Evolutionary conservation across 306 rosid species (phyloP), one percentile per base, ranked within the genome.

Genomic region (Gastrolobium villosum): DNA sequence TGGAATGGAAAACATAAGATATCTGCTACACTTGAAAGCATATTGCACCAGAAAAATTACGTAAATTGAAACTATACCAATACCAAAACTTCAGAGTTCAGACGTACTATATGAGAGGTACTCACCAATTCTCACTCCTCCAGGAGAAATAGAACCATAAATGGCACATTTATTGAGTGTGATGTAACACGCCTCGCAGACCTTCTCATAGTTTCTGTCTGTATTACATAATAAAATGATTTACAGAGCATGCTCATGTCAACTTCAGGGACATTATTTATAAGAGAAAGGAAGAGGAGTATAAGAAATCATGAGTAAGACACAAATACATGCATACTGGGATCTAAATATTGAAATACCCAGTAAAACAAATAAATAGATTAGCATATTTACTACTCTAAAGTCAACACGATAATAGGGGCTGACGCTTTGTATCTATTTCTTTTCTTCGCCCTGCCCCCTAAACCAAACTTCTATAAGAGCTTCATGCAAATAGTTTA

Each of bases 111-210:
- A 65, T 6, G 44, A 56, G 59, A 68, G 65, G 37, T 62, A 82
- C 98, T 86, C 74, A 92, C 96, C 97, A 31, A 94, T 86, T 82
- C 98, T 89, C 68, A 89, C 94, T 40, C 98, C 97, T 61, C 94
- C 93, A 4, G 87, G 84, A 40, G 86, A 94, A 68, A 90, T 82
- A 6, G 92, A 89, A 70, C 98, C 97, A 75, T 87, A 85, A 66
- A 90, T 91, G 31, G 93, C 88, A 85, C 90, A 76, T 80, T 92
- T 92, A 70, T 92, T 92, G 54, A 90, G 86, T 71, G 94, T 87
- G 64, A 94, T 90, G 72, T 92, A 84, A 75, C 96, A 92, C 8
- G 88, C 86, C 90, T 94, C 97, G 31, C 97, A 90, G 55, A 90
- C 92, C 84, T 87, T 90, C 86, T 89, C 97, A 53, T 85, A 94